phyloP scores from a whole-genome alignment of 1,284 basidiomycete species.

The Cystobasidiaceae sp. region DNA sequence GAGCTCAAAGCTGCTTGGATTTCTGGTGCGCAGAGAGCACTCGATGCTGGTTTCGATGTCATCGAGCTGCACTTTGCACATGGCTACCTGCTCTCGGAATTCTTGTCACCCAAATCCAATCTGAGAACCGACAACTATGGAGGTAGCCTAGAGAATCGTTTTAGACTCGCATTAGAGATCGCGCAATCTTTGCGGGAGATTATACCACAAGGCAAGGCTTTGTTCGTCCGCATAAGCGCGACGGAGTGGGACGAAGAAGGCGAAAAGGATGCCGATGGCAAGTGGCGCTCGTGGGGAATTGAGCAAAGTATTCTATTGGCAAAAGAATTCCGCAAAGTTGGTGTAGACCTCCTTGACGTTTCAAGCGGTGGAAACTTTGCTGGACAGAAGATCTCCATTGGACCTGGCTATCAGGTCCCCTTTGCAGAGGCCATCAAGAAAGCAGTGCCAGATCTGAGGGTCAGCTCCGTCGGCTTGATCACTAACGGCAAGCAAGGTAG shows the following conservation, averaged over 20 bases:
- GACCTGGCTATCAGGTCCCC: slow-evolving; percentile 64
- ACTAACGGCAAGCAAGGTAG: slow-evolving; percentile 54
- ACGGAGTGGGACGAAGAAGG: slow-evolving; percentile 69
- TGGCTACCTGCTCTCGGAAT: slow-evolving; percentile 46
- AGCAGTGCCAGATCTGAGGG: slow-evolving; percentile 50
- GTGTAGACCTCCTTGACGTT: slow-evolving; percentile 67
- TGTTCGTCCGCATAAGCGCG: slow-evolving; percentile 69
- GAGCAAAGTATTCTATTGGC: slow-evolving; percentile 64
- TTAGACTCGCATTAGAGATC: slow-evolving; percentile 62
- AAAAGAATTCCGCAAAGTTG: slow-evolving; percentile 55
- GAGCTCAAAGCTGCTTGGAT: slow-evolving; percentile 62
- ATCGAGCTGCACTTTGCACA: slow-evolving; percentile 55
- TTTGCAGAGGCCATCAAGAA: slow-evolving; percentile 66
- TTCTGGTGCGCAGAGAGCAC: slow-evolving; percentile 57
- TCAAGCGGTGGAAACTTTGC: slow-evolving; percentile 65
- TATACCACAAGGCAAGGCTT: slow-evolving; percentile 59
- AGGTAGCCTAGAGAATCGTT: slow-evolving; percentile 56
- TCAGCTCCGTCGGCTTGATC: slow-evolving; percentile 70
- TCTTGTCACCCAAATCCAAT: slow-evolving; percentile 69
- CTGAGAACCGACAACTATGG: slow-evolving; percentile 64
- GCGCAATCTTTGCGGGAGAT: slow-evolving; percentile 54
- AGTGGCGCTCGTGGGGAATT: slow-evolving; percentile 66
- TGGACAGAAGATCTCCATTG: slow-evolving; percentile 57
- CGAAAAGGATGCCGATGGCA: slow-evolving; percentile 56
- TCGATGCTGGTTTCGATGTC: slow-evolving; percentile 56